Base-by-base conservation (phyloP, 805 yeast species). In the Ogataea paradorogensis region DNA sequence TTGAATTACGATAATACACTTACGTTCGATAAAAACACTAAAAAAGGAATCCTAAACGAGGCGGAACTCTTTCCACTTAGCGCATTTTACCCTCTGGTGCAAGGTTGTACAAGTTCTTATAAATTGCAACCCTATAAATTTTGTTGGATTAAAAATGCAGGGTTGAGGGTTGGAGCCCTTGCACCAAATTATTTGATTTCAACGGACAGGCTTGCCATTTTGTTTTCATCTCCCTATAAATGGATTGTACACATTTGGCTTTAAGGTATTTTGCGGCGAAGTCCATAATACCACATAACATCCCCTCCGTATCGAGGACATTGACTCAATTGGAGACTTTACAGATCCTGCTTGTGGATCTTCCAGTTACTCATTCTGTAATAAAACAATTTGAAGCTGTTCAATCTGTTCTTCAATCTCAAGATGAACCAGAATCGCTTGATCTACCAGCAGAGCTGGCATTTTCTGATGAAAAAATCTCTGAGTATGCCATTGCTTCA, bases 241-340 rank as follows among this genome's bases (percentile, higher is more conserved):
- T 23, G 25, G 25, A 23, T 11, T 23, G 9, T 4, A 23, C 25
- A 4, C 25, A 23, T 23, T 11, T 23, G 7, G 25, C 25, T 9
- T 11, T 23, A 11, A 23, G 25, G 9, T 23, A 11, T 23, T 11
- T 23, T 9, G 25, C 7, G n/a, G 25, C 30, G 25, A 15, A 51
- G 1, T 55, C 54, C 15, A 25, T 33, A 8, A 30, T 52, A 2
- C 46, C 51, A 3, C 28, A 40, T 10, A 40, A 46, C 15, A 38
- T 51, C 22, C 9, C 38, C 2, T 30, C 43, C 5, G 15, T 46
- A 6, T 26, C 32, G 5, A 4, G 22, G 4, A 18, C 39, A 7
- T 28, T 31, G 15, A 18, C 36, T 3, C 15, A 15, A 8, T n/a
- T 9, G 9, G 13, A 31, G n/a, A 9, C 25, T 6, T 16, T 35